phyloP scores from a whole-genome alignment of 2,329 filamentous ascomycete genomes.

The Ambrosiella cleistominuta region DNA sequence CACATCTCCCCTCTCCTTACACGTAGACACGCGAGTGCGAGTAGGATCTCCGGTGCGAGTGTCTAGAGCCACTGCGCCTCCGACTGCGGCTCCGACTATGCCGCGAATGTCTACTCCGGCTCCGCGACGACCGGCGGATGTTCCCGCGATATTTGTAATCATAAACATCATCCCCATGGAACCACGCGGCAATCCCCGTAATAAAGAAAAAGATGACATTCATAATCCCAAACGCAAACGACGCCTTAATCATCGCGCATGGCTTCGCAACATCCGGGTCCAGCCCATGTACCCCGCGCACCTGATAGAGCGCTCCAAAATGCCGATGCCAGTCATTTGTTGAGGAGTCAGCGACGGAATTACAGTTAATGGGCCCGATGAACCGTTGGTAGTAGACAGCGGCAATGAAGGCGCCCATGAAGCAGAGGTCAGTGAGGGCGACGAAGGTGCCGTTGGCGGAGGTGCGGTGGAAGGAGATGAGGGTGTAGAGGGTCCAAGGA shows the following conservation, averaged over 20 bases:
- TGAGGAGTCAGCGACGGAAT: constrained; percentile 29
- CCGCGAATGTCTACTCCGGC: constrained; percentile 20
- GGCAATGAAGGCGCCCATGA: constrained; percentile 47
- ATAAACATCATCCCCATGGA: constrained; percentile 28
- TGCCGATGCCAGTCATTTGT: constrained; percentile 33
- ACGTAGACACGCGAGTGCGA: constrained; percentile 36
- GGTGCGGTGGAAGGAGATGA: constrained; percentile 49
- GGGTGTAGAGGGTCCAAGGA: constrained; percentile 46
- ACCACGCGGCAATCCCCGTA: constrained; percentile 52
- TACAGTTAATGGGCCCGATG: constrained; percentile 50
- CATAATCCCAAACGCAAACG: constrained; percentile 81
- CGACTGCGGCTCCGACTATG: constrained; percentile 23
- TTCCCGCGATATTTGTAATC: constrained; percentile 30
- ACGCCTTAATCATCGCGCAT: constrained; percentile 83
- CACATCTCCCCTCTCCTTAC: constrained; percentile 16
- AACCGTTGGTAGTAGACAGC: constrained; percentile 41
- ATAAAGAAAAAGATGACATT: constrained; percentile 65
- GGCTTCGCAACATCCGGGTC: constrained; percentile 48
- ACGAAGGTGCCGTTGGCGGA: constrained; percentile 44
- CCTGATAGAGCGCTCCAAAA: constrained; percentile 44
- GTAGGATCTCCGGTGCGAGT: constrained; percentile 25
- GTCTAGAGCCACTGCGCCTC: constrained; percentile 26
- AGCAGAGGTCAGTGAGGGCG: constrained; percentile 39
- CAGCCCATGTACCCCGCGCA: constrained; percentile 30
- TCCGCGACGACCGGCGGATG: constrained; percentile 23